Evolutionary conservation across 2,329 filamentous ascomycete genomes (phyloP), one percentile per base, ranked within the genome.

Genomic region (Ophiobolus disseminans): DNA sequence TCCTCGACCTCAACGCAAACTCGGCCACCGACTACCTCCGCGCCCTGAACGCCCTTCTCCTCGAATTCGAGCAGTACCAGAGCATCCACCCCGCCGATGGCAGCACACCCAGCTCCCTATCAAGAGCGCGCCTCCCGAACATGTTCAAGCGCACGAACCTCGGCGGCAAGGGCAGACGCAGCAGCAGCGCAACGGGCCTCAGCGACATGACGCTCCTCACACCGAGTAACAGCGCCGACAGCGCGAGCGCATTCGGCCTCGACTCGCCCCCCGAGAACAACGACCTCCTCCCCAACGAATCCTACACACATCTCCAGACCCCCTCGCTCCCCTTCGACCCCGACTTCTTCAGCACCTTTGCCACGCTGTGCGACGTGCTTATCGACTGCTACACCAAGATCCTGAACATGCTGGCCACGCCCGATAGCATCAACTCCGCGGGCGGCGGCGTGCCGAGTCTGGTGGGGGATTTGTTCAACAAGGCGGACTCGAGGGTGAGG

Each of bases 331-430:
- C 94, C 0, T 99, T 99, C 68, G 92, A 97, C 57, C 94, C 94
- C 0, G 94, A 99, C 74, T 99, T 96, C 66, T 94, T 93, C 73
- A 91, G 95, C 76, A 97, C 92, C 0, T 97, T 97, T 76, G 88
- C 91, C 11, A 97, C 94, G 10, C 80, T 99, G 5, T 97, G 94
- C 76, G 94, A 99, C 69, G 90, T 96, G 3, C 78, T 99, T 53
- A 95, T 97, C 63, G 94, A 97, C 72, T 90, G 87, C 66, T 99
- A 99, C 75, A 86, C 86, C 26, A 85, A 86, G 45, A 84, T 99
- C 21, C 78, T 95, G 63, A 80, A 80, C 34, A 78, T 99, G 50
- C 79, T 97, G 17, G 82, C 86, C n/a, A 85, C 85, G 2, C 88
- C 92, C 1, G 83, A 87, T 20, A 62, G 58, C 11, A 61, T 68